Evolutionary conservation across 306 rosid species (phyloP).

Genomic region (Hippophae gyantsensis): DNA sequence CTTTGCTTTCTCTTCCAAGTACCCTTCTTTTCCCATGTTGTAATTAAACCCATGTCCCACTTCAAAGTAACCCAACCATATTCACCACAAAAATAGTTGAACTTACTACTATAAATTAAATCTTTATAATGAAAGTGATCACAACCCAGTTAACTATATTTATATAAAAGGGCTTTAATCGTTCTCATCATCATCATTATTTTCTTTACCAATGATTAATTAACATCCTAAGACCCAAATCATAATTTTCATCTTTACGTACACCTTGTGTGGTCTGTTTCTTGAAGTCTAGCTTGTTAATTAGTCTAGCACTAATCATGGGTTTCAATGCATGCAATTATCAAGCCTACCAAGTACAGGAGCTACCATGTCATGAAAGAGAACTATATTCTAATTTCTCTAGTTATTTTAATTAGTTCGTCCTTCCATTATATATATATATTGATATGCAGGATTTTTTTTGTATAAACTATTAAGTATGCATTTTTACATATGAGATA

Average conservation of each 20-base stretch:
- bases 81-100: slow-evolving; percentile 17
- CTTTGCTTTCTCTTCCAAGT: slow-evolving; percentile 69
- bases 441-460: too few species aligned
- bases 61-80: slow-evolving; percentile 31
- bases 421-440: too few species aligned
- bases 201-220: slow-evolving; percentile 36
- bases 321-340: slow-evolving; percentile 12
- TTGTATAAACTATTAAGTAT: too few species aligned
- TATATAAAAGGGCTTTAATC: slow-evolving; percentile 21
- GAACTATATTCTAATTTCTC: too few species aligned
- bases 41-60: slow-evolving; percentile 37
- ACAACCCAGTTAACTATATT: slow-evolving; percentile 1
- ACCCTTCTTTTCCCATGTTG: slow-evolving; percentile 69
- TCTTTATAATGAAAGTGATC: slow-evolving; percentile 2
- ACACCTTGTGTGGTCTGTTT: slow-evolving; percentile 16
- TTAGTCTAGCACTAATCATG: slow-evolving; percentile 9
- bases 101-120: background rate
- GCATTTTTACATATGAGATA: too few species aligned
- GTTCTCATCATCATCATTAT: slow-evolving; percentile 20
- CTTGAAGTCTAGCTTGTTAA: slow-evolving; percentile 8
- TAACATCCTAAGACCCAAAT: slow-evolving; percentile 10
- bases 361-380: too few species aligned
- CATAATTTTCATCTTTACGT: slow-evolving; percentile 15
- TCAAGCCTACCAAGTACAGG: background rate
- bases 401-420: too few species aligned